These are phyloP conservation scores for Stereocaulon alpinum DNA, from an alignment of 495 filamentous ascomycete genomes.

Conservation along the genomic window DNA sequence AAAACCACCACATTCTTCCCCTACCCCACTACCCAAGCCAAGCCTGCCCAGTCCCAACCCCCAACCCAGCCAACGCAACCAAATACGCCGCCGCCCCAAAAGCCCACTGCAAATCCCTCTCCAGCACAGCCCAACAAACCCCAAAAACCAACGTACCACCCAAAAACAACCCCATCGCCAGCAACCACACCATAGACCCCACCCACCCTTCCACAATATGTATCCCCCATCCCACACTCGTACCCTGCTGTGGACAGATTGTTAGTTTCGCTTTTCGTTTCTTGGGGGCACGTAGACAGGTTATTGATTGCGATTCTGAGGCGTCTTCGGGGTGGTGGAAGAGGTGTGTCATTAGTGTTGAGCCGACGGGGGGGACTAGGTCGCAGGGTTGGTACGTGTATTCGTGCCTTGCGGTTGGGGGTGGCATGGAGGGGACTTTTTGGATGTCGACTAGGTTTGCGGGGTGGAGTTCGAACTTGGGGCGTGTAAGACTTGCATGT, in stretches of 20 bases:
- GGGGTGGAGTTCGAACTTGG: slow-evolving; percentile 30
- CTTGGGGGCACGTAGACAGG: slow-evolving; percentile 19
- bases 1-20: no score
- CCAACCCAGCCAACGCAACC: slow-evolving; percentile 23
- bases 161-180: slow-evolving; percentile 24
- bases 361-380: slow-evolving; percentile 31
- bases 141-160: slow-evolving; percentile 29
- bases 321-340: slow-evolving; percentile 31
- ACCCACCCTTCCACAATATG: slow-evolving; percentile 33
- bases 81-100: slow-evolving; percentile 33
- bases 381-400: slow-evolving; percentile 29
- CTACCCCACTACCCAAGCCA: not conserved
- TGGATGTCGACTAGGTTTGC: slow-evolving; percentile 32
- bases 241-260: slow-evolving; percentile 11
- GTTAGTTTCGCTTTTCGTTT: slow-evolving; percentile 19
- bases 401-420: slow-evolving; percentile 15
- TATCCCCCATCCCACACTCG: slow-evolving; percentile 33
- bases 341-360: slow-evolving; percentile 29
- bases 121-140: slow-evolving; percentile 26
- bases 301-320: not conserved
- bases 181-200: slow-evolving; percentile 28
- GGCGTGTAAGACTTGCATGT: no score
- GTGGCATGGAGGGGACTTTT: slow-evolving; percentile 29
- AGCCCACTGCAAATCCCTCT: slow-evolving; percentile 33
- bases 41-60: slow-evolving; percentile 28